Percentiles rank a stretch among this genome's conserved stretches.
phyloP scores from a whole-genome alignment of 352 stramenopile species.

The Phytophthora nicotianae region DNA sequence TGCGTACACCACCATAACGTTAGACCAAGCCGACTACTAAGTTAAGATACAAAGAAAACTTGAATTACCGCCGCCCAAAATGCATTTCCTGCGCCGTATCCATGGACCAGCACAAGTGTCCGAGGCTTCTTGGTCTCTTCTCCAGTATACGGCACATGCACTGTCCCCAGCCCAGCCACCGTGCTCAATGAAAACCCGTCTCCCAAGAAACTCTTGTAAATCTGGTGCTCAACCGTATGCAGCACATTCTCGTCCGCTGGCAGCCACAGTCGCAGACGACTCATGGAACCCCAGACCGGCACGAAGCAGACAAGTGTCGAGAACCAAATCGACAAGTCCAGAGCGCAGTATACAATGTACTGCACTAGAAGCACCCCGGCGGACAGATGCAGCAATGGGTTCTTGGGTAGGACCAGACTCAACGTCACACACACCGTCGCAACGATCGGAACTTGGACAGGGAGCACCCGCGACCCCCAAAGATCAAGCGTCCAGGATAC shows the following conservation, averaged over 20 bases:
- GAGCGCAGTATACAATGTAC: slow-evolving; percentile 9
- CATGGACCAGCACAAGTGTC: slow-evolving; percentile 69
- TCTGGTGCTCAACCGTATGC: slow-evolving; percentile 49
- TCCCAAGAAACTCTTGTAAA: slow-evolving; percentile 60
- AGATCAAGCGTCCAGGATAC: slow-evolving; percentile 23
- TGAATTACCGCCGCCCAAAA: slow-evolving; percentile 65
- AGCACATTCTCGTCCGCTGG: slow-evolving; percentile 46
- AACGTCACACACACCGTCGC: slow-evolving; percentile 15
- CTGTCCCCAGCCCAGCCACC: slow-evolving; percentile 64
- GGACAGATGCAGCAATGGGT: slow-evolving; percentile 24
- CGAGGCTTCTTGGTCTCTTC: slow-evolving; percentile 27
- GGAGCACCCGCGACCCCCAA: slow-evolving; percentile 5
- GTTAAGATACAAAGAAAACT: too few species aligned
- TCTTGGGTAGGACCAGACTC: slow-evolving; percentile 19
- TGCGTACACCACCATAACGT: slow-evolving; percentile 15
- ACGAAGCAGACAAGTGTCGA: slow-evolving; percentile 26
- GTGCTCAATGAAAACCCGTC: slow-evolving; percentile 43
- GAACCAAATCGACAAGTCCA: slow-evolving; percentile 14
- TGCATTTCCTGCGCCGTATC: slow-evolving; percentile 70
- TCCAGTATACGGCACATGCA: slow-evolving; percentile 68
- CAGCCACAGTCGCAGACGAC: slow-evolving; percentile 46
- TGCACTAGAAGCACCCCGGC: slow-evolving; percentile 22
- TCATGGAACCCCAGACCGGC: slow-evolving; percentile 28
- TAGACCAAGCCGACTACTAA: not conserved
- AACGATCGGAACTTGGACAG: slow-evolving; percentile 16